Evolutionary conservation across 2,329 filamentous ascomycete species (phyloP).

Genomic region (Leptographium radiaticola): DNA sequence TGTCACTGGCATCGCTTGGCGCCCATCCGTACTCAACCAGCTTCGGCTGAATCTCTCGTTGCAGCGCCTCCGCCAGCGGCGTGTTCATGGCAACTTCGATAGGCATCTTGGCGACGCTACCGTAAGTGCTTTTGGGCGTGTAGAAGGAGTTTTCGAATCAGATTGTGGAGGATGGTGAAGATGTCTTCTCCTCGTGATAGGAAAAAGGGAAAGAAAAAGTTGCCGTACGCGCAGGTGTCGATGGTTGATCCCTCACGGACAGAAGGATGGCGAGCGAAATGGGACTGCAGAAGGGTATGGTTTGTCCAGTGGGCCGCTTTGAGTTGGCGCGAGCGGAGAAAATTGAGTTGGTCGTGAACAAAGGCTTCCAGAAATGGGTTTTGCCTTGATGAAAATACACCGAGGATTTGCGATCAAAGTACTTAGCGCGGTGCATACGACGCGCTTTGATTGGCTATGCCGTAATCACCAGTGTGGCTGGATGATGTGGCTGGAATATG

Average conservation of each 20-base stretch:
- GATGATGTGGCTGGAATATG: neutral
- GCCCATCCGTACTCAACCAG: conserved; percentile 89
- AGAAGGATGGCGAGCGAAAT: no score
- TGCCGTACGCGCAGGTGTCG: no score
- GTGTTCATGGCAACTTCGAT: conserved; percentile 66
- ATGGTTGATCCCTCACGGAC: no score
- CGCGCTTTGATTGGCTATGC: neutral
- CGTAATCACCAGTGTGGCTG: neutral
- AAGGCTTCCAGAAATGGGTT: neutral
- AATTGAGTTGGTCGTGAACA: neutral
- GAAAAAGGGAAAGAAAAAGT: no score
- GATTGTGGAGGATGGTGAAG: no score
- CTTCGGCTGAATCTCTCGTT: conserved; percentile 75
- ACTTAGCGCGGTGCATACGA: neutral
- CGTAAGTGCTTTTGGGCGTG: neutral
- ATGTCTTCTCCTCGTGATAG: no score
- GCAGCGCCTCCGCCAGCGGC: conserved; percentile 74
- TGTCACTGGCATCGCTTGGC: conserved; percentile 61
- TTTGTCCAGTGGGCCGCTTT: neutral
- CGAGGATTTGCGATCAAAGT: conserved; percentile 1
- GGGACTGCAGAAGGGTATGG: no score
- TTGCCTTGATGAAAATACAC: neutral
- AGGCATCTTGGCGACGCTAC: conserved; percentile 44
- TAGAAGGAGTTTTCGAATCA: no score
- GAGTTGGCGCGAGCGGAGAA: neutral